These are phyloP conservation scores for Cyclotella atomus DNA, from an alignment of 108 stramenopile species.

Conservation along the genomic window DNA sequence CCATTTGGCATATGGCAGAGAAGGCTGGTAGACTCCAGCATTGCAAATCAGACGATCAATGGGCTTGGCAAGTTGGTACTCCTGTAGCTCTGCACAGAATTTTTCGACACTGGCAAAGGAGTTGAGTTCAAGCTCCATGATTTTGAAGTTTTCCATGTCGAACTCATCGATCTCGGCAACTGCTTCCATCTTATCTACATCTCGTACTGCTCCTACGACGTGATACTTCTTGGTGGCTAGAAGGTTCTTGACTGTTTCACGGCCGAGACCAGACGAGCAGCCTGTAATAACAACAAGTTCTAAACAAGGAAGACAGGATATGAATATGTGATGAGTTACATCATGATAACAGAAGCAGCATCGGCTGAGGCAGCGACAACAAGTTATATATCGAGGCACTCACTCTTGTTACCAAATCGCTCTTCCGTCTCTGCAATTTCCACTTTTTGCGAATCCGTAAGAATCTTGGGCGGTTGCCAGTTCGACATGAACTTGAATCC, in stretches of 20 bases:
- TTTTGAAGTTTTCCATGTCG: constrained; percentile 78
- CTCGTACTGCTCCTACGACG: constrained; percentile 88
- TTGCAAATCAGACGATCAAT: constrained; percentile 91
- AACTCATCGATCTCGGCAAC: constrained; percentile 87
- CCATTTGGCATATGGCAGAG: constrained; percentile 86
- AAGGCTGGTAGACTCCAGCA: constrained; percentile 90
- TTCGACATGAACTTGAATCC: constrained; percentile 83
- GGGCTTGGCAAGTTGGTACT: constrained; percentile 74
- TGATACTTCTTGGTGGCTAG: constrained; percentile 82
- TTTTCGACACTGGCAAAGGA: constrained; percentile 86
- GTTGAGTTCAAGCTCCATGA: constrained; percentile 87
- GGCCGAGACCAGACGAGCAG: constrained; percentile 88
- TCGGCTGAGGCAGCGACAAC: too few species aligned
- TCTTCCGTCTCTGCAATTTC: constrained; percentile 59
- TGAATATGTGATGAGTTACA: not conserved
- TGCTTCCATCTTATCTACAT: constrained; percentile 88
- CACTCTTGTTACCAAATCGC: constrained; percentile 83
- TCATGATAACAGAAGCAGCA: not conserved
- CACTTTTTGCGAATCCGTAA: constrained; percentile 58
- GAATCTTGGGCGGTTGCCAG: constrained; percentile 65
- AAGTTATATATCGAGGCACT: too few species aligned
- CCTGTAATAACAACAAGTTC: constrained; percentile 91
- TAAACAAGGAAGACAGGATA: constrained; percentile 30
- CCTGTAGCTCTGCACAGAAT: constrained; percentile 76
- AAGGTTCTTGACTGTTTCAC: constrained; percentile 85